Conservation (phyloP, 352 stramenopile genomes). For the Nothophytophthora sp. region DNA sequence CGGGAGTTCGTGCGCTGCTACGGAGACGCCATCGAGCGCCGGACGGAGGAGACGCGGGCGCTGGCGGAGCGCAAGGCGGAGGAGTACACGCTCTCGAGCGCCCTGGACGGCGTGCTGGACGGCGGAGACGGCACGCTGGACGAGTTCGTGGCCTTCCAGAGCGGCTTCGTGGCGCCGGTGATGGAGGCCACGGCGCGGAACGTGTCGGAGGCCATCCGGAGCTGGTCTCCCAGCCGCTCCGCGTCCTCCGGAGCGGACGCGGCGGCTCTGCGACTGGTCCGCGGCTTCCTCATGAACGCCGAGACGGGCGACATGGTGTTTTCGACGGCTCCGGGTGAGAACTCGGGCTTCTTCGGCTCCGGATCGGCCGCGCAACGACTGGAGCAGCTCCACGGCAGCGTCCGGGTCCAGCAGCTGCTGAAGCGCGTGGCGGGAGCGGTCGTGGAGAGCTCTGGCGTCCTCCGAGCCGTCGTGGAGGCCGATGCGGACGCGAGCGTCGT, state of each 20-base stretch:
- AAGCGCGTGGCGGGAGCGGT: constrained; percentile 27
- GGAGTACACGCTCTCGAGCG: constrained; percentile 52
- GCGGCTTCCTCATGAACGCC: constrained; percentile 40
- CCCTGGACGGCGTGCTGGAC: constrained; percentile 29
- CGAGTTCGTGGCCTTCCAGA: constrained; percentile 46
- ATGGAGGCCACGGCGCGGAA: constrained; percentile 26
- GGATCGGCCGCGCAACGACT: constrained; percentile 7
- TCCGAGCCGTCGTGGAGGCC: constrained; percentile 15
- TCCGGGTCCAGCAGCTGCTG: constrained; percentile 23
- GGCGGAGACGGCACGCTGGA: constrained; percentile 33
- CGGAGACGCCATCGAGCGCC: constrained; percentile 22
- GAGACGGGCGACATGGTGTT: constrained; percentile 29
- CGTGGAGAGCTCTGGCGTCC: constrained; percentile 20
- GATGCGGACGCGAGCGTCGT: constrained; percentile 10
- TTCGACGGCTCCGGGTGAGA: constrained; percentile 4
- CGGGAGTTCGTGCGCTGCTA: constrained; percentile 37
- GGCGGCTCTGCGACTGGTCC: constrained; percentile 13
- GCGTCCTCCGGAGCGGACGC: constrained; percentile 4
- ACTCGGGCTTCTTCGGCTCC: constrained; percentile 10
- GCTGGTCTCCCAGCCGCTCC: constrained; percentile 9
- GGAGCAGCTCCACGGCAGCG: constrained; percentile 14
- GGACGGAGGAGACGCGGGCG: constrained; percentile 28
- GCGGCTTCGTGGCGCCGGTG: constrained; percentile 29
- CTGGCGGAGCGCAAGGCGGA: constrained; percentile 41
- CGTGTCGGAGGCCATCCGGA: constrained; percentile 17